Conservation (phyloP, 176 grass and related monocot genomes). For the Avena insularis region DNA sequence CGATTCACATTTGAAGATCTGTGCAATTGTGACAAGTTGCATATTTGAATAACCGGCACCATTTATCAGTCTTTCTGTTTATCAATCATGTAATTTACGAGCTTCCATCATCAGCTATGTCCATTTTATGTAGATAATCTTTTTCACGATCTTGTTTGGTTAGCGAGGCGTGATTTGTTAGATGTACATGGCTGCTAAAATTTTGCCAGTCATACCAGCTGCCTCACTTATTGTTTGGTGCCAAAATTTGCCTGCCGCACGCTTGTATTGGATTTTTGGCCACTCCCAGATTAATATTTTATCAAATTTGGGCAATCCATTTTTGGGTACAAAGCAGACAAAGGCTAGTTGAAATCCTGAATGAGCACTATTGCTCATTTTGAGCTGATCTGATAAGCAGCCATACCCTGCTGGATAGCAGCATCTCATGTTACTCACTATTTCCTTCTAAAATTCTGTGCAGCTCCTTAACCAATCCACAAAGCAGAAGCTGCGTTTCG, state of each 20-base stretch:
- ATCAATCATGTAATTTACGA: background rate
- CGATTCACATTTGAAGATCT: background rate
- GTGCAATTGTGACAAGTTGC: background rate
- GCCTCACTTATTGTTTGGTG: slow-evolving; percentile 12
- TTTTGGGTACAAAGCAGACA: background rate
- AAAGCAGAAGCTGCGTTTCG: slow-evolving; percentile 76
- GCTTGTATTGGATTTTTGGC: background rate
- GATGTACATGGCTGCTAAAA: slow-evolving; percentile 4
- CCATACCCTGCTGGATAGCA: background rate
- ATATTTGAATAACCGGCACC: background rate
- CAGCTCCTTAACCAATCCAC: slow-evolving; percentile 81
- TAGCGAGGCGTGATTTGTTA: background rate
- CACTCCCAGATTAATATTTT: background rate
- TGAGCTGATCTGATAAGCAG: slow-evolving; percentile 1
- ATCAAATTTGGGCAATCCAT: background rate
- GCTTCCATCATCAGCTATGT: slow-evolving; percentile 7
- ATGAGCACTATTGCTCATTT: background rate
- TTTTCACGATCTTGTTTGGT: slow-evolving; percentile 12
- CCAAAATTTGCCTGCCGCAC: background rate
- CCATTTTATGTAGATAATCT: background rate
- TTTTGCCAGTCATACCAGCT: background rate
- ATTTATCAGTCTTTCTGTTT: background rate
- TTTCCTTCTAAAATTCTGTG: slow-evolving; percentile 14
- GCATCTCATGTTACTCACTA: slow-evolving; percentile 22
- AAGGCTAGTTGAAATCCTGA: slow-evolving; percentile 13